Base-by-base conservation (phyloP, 495 filamentous ascomycete genomes). In the Jackrogersella minutella region DNA sequence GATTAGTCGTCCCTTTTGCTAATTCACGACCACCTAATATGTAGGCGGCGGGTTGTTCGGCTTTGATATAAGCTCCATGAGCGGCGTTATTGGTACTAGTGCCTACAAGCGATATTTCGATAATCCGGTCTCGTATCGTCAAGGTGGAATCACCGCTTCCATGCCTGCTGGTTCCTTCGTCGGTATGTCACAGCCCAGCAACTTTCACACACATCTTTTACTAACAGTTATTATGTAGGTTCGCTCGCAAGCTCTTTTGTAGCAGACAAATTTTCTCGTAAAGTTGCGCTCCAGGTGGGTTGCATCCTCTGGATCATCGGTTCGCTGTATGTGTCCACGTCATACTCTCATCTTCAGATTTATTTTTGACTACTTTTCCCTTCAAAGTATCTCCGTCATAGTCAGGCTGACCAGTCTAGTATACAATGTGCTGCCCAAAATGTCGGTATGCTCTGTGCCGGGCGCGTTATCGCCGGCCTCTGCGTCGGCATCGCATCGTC, bases 141-240 rank as follows among this genome's bases (percentile, higher is more conserved):
- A 90, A 77, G 87, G 87, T 13, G 86, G 80, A 37, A 90, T 90
- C 73, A 89, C 87, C 8, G 80, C 79, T 36, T 79, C 90, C n/a
- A 91, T 93, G 82, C 89, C 91, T 19, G 84, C 88, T 33, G 91
- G 91, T n/a, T 91, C 89, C 17, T 78, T 91, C n/a, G 66, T 90
- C 31, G 90, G 68, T 71, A 24, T 31, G 68, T 67, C 13, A 4
- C 14, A 22, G 16, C 30, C 17, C 8, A 26, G 2, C 21, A 26
- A 8, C 26, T n/a, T 5, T 30, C 10, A 9, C 5, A 39, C 9
- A 30, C 7, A 50, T 51, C 39, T 17, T 26, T 39, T 26, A 33
- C 30, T 30, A 41, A 53, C 44, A 10, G 39, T 10, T 3, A n/a
- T 46, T 11, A 10, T 34, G 22, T 5, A 71, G 68, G 90, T 43